These are phyloP conservation scores for Verticillium nonalfalfae DNA, from an alignment of 2,329 filamentous ascomycete genomes.

Conservation along the genomic window DNA sequence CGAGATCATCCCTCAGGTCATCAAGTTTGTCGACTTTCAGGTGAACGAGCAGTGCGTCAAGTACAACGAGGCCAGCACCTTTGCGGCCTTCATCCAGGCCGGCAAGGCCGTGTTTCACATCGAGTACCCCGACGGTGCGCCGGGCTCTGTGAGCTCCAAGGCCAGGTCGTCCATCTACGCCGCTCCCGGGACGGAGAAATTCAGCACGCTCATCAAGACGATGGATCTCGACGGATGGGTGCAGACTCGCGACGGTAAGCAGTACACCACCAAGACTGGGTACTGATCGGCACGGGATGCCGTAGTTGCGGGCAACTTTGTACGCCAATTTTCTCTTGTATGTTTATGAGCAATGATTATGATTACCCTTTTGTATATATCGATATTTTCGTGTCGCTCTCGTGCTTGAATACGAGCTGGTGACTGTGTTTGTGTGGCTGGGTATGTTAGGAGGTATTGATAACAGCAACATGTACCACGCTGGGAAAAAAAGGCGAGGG, in stretches of 20 bases:
- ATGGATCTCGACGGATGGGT: slow-evolving; percentile 59
- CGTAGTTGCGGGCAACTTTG: background rate
- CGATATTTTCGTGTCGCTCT: too few species aligned
- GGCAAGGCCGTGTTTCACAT: slow-evolving; percentile 68
- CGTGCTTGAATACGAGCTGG: too few species aligned
- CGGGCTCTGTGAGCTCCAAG: slow-evolving; percentile 20
- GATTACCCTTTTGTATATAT: too few species aligned
- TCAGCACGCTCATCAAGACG: slow-evolving; percentile 61
- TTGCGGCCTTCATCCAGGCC: slow-evolving; percentile 49
- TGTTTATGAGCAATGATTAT: background rate
- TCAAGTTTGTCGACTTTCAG: slow-evolving; percentile 51
- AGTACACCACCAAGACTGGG: background rate
- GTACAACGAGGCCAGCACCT: slow-evolving; percentile 53
- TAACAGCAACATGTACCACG: too few species aligned
- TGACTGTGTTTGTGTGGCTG: too few species aligned
- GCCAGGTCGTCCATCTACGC: slow-evolving; percentile 38
- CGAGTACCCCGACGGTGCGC: slow-evolving; percentile 56
- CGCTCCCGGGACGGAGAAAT: slow-evolving; percentile 33
- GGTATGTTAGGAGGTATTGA: too few species aligned
- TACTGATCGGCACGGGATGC: background rate
- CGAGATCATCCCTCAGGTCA: slow-evolving; percentile 44
- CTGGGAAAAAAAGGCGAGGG: too few species aligned
- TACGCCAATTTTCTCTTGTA: background rate
- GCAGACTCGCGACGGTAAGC: slow-evolving; percentile 39
- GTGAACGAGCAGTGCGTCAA: slow-evolving; percentile 66